Evolutionary conservation across 805 yeast genomes (phyloP).

Genomic region (Tetrapisispora phaffii): DNA sequence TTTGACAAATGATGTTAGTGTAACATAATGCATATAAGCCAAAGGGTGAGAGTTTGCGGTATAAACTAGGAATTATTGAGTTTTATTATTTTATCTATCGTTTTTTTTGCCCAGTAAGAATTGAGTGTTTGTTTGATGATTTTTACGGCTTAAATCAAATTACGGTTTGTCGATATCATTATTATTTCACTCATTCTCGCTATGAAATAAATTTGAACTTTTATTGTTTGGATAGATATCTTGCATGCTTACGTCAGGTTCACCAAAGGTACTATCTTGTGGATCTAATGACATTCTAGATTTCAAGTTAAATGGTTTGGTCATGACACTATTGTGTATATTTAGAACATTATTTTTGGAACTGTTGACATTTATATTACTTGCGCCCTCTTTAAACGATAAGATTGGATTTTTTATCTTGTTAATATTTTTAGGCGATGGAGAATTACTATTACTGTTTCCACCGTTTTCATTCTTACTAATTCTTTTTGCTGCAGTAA

Average conservation of each 20-base stretch:
- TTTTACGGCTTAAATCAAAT: not conserved
- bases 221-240: constrained; percentile 8
- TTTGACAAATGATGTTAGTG: too few relatives aligned
- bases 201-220: not conserved
- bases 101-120: too few relatives aligned
- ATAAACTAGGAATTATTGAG: too few relatives aligned
- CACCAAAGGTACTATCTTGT: constrained; percentile 7
- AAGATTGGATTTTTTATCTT: constrained; percentile 2
- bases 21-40: too few relatives aligned
- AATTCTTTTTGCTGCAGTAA: not conserved
- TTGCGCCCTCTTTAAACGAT: not conserved
- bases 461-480: constrained; percentile 1
- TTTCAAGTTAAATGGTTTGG: not conserved
- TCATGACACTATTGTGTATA: not conserved
- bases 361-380: not conserved
- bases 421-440: constrained; percentile 4
- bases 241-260: constrained; percentile 17
- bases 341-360: not conserved
- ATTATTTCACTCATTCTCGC: not conserved
- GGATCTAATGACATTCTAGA: constrained; percentile 4
- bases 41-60: too few relatives aligned
- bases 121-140: not conserved
- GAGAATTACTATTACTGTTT: constrained; percentile 1
- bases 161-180: not conserved
- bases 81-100: too few relatives aligned